Evolutionary conservation across 1,139 yeast genomes (phyloP).

Genomic region (Taphrina wiesneri): DNA sequence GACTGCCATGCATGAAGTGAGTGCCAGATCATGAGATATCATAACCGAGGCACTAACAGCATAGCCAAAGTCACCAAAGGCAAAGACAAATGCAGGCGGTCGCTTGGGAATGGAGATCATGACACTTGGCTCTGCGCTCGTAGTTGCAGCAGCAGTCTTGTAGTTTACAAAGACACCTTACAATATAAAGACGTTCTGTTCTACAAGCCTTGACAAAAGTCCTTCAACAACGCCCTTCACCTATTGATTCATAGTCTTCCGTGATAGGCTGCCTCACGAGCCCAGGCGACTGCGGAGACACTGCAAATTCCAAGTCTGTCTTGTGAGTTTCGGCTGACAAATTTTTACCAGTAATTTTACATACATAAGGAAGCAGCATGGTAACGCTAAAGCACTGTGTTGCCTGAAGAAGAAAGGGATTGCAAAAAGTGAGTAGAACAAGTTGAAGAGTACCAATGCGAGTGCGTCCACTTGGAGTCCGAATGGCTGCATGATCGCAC

Average conservation of each 20-base stretch:
- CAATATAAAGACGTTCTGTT: neutral
- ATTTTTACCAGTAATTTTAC: neutral
- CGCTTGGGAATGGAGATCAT: neutral
- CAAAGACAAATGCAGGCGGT: neutral
- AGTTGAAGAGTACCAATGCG: neutral
- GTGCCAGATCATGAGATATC: neutral
- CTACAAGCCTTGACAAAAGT: neutral
- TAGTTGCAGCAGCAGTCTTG: neutral
- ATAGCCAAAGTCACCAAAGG: neutral
- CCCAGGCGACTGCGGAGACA: neutral
- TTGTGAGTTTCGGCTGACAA: neutral
- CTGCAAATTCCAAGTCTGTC: neutral
- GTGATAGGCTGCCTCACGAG: neutral
- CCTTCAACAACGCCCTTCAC: neutral
- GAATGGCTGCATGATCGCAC: neutral
- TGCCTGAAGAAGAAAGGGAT: neutral
- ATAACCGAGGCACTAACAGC: neutral
- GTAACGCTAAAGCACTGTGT: neutral
- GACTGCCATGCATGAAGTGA: neutral
- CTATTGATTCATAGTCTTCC: neutral
- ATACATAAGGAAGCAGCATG: constrained; percentile 1
- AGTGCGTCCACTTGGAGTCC: neutral
- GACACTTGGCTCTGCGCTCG: neutral
- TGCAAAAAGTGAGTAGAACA: neutral
- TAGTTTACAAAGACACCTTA: neutral